These are phyloP conservation scores for Hericium erinaceus DNA, from an alignment of 768 basidiomycete genomes.

Conservation along the genomic window DNA sequence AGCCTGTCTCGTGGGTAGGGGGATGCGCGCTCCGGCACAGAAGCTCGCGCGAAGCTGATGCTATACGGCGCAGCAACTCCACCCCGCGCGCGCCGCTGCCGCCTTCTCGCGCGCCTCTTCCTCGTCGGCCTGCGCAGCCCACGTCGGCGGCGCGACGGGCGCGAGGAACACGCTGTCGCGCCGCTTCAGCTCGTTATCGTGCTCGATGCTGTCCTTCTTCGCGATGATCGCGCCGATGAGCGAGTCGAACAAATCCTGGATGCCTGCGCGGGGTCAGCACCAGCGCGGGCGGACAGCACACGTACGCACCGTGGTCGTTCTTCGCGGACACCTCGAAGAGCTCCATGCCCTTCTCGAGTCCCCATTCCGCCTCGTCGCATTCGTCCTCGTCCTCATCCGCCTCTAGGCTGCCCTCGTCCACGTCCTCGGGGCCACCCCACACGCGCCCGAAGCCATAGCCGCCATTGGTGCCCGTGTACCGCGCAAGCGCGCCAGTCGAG, in stretches of 20 bases:
- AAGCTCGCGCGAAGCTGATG: conserved; percentile 5
- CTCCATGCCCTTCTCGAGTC: conserved; percentile 74
- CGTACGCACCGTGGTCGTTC: conserved; percentile 63
- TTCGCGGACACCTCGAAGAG: conserved; percentile 90
- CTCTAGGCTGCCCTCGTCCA: conserved; percentile 61
- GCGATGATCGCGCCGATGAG: conserved; percentile 75
- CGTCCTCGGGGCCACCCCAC: conserved; percentile 50
- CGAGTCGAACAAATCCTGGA: conserved; percentile 69
- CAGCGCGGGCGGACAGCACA: neutral
- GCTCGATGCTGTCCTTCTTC: conserved; percentile 70
- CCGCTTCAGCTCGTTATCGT: conserved; percentile 69
- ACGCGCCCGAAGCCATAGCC: conserved; percentile 29
- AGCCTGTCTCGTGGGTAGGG: too few relatives aligned
- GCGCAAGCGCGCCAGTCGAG: conserved; percentile 16
- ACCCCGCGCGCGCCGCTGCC: conserved; percentile 32
- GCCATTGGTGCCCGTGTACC: conserved; percentile 31
- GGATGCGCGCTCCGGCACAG: too few relatives aligned
- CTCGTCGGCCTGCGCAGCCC: conserved; percentile 74
- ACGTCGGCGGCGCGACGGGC: conserved; percentile 51
- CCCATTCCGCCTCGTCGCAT: conserved; percentile 56
- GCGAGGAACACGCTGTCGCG: conserved; percentile 79
- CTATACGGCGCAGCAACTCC: conserved; percentile 61
- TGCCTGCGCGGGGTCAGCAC: conserved; percentile 38
- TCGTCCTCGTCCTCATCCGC: conserved; percentile 41
- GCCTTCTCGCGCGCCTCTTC: conserved; percentile 60